A percentile compares a stretch with the other conserved stretches of the same genome.
phyloP scores from a whole-genome alignment of 768 basidiomycete species.

The Termitomyces sp. region DNA sequence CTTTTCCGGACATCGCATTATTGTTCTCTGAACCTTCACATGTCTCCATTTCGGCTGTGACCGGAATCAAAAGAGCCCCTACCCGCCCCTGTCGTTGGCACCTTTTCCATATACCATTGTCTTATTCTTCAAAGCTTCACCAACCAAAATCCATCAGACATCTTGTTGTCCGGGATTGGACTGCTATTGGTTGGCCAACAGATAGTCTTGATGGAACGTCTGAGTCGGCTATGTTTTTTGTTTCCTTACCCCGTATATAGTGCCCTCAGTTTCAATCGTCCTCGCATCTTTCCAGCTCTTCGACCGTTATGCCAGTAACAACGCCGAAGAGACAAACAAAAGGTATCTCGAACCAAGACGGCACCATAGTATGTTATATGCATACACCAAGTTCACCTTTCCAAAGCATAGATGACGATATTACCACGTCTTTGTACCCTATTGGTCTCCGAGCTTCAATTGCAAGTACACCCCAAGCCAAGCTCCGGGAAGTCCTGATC shows the following conservation, averaged over 20 bases:
- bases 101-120: slow-evolving; percentile 6
- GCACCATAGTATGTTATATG: slow-evolving; percentile 11
- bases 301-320: slow-evolving; percentile 3
- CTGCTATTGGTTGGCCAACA: background rate
- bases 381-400: background rate
- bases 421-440: slow-evolving; percentile 4
- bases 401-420: slow-evolving; percentile 6
- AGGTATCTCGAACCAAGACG: background rate
- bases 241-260: slow-evolving; percentile 4
- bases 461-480: slow-evolving; percentile 28
- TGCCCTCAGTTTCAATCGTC: background rate
- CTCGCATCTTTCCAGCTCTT: background rate
- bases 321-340: background rate
- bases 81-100: background rate
- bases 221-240: slow-evolving; percentile 3
- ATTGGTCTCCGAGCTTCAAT: slow-evolving; percentile 29
- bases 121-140: slow-evolving; percentile 9
- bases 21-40: slow-evolving; percentile 13
- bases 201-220: background rate
- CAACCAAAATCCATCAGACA: slow-evolving; percentile 1
- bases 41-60: slow-evolving; percentile 5
- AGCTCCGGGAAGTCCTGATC: slow-evolving; percentile 34
- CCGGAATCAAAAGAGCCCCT: background rate
- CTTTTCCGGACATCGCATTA: background rate
- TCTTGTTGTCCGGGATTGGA: background rate